These are phyloP conservation scores for Eleusine indica DNA, from an alignment of 176 grass and related monocot species.

Conservation along the genomic window DNA sequence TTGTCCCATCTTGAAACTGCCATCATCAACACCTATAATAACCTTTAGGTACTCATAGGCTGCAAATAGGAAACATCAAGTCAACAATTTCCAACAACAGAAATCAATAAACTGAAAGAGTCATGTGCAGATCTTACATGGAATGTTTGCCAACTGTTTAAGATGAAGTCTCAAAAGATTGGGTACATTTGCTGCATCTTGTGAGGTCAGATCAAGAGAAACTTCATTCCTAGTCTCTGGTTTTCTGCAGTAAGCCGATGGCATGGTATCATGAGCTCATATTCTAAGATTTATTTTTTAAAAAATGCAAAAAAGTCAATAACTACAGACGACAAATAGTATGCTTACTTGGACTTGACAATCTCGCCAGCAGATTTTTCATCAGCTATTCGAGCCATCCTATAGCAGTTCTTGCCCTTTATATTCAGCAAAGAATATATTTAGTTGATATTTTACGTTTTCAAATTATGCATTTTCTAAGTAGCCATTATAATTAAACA, in stretches of 20 bases:
- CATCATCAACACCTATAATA: slow-evolving; percentile 57
- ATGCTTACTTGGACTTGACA: slow-evolving; percentile 50
- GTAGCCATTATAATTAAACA: neutral
- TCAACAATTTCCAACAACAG: slow-evolving; percentile 39
- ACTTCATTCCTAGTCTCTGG: slow-evolving; percentile 48
- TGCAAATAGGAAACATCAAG: slow-evolving; percentile 42
- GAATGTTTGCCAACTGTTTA: slow-evolving; percentile 74
- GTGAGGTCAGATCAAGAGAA: slow-evolving; percentile 56
- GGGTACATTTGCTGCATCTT: slow-evolving; percentile 59
- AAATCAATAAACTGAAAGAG: slow-evolving; percentile 33
- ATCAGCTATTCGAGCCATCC: slow-evolving; percentile 67
- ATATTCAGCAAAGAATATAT: slow-evolving; percentile 44
- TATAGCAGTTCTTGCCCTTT: slow-evolving; percentile 65
- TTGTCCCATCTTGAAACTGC: slow-evolving; percentile 74
- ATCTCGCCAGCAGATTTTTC: slow-evolving; percentile 74
- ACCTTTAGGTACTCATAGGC: slow-evolving; percentile 70
- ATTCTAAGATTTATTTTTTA: slow-evolving; percentile 13
- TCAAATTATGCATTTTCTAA: slow-evolving; percentile 9
- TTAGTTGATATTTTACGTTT: slow-evolving; percentile 23
- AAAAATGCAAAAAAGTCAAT: neutral
- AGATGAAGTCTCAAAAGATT: slow-evolving; percentile 75
- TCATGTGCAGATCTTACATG: slow-evolving; percentile 60
- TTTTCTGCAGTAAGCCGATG: slow-evolving; percentile 59
- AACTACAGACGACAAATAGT: neutral
- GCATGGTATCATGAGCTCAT: slow-evolving; percentile 8